Percentiles rank a stretch among this genome's conserved stretches.
phyloP scores from a whole-genome alignment of 139 green algal genomes.

The Pycnococcus provasolii region DNA sequence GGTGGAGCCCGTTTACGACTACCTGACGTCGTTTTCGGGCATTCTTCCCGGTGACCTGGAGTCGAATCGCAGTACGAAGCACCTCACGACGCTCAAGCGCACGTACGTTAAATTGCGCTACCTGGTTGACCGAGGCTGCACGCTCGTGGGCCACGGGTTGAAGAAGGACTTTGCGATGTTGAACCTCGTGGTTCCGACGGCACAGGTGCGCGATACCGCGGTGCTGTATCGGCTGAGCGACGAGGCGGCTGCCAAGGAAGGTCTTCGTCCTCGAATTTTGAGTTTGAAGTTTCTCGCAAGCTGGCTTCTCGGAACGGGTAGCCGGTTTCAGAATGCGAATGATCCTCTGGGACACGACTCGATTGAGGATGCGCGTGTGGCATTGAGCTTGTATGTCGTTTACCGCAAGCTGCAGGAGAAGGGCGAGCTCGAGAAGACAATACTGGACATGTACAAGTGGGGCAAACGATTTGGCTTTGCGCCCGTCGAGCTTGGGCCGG shows the following conservation, averaged over 20 bases:
- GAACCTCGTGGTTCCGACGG: conserved; percentile 79
- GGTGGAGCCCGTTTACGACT: conserved; percentile 83
- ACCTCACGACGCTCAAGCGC: conserved; percentile 68
- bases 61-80: conserved; percentile 45
- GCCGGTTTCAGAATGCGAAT: neutral
- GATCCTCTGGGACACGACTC: conserved; percentile 54
- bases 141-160: conserved; percentile 89
- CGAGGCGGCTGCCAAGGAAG: neutral
- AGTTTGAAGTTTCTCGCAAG: neutral
- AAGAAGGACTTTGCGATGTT: conserved; percentile 92
- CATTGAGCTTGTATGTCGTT: conserved; percentile 64
- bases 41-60: conserved; percentile 50
- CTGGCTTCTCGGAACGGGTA: neutral
- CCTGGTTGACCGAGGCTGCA: conserved; percentile 69
- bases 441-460: conserved; percentile 69
- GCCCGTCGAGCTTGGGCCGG: no score
- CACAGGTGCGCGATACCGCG: conserved; percentile 48
- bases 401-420: conserved; percentile 55
- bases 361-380: conserved; percentile 86
- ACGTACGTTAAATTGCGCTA: conserved; percentile 75
- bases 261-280: neutral
- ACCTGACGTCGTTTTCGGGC: conserved; percentile 74
- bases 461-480: conserved; percentile 50
- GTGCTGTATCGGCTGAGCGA: neutral
- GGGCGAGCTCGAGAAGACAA: conserved; percentile 51